phyloP scores from a whole-genome alignment of 2,329 filamentous ascomycete genomes.

The Colletotrichum sp. region DNA sequence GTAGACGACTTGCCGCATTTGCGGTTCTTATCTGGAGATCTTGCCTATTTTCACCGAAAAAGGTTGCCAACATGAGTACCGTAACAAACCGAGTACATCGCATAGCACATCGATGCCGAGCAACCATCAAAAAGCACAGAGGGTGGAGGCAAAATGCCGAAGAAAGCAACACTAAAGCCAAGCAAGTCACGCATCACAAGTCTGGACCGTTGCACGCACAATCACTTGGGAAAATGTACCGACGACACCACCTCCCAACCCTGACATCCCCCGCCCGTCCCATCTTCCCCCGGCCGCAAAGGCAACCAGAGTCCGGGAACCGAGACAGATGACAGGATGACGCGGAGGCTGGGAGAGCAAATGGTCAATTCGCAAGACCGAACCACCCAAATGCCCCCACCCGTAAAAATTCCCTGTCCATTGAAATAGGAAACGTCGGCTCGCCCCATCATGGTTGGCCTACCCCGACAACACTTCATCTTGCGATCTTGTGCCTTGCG shows the following conservation, averaged over 20 bases:
- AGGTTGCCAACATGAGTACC: neutral
- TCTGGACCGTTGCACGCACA: neutral
- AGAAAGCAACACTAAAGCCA: neutral
- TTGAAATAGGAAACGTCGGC: constrained; percentile 26
- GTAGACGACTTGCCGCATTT: neutral
- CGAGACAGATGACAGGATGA: constrained; percentile 42
- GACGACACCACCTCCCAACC: constrained; percentile 43
- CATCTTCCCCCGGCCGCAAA: constrained; percentile 12
- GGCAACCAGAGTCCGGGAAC: constrained; percentile 19
- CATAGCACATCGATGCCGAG: neutral
- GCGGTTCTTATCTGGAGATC: neutral
- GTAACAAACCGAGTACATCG: neutral
- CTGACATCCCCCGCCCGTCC: constrained; percentile 32
- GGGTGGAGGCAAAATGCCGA: neutral
- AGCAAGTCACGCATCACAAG: neutral
- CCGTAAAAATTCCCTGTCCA: constrained; percentile 31
- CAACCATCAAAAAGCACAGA: neutral
- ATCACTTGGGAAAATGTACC: constrained; percentile 41
- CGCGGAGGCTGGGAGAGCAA: constrained; percentile 42
- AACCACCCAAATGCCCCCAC: constrained; percentile 35
- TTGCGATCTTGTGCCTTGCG: constrained; percentile 20
- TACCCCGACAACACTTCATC: constrained; percentile 23
- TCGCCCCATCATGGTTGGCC: constrained; percentile 2
- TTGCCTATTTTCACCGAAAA: neutral
- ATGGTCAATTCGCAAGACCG: constrained; percentile 45